A percentile compares a stretch with the other conserved stretches of the same genome.
Conservation (phyloP, 495 filamentous ascomycete genomes). For the Parachaetomium inaequale region DNA sequence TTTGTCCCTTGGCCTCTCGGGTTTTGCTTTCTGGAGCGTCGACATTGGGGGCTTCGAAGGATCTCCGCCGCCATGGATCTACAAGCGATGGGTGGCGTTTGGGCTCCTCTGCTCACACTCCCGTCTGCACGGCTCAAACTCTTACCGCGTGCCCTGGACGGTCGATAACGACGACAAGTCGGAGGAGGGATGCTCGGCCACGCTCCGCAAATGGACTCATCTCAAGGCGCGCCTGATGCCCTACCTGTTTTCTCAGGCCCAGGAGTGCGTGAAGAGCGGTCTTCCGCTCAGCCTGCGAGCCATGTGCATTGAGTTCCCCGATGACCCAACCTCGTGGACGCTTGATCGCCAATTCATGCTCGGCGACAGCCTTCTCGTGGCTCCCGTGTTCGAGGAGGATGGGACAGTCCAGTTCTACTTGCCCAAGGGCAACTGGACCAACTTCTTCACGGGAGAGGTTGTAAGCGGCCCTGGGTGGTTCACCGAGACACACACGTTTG, state of each 20-base stretch:
- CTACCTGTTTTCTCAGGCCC: constrained; percentile 57
- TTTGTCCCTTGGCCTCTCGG: constrained; percentile 59
- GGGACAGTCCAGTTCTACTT: constrained; percentile 62
- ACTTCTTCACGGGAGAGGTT: constrained; percentile 45
- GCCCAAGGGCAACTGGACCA: constrained; percentile 56
- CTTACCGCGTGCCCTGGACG: constrained; percentile 69
- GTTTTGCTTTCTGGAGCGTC: constrained; percentile 65
- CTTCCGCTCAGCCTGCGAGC: constrained; percentile 55
- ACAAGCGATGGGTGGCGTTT: constrained; percentile 75
- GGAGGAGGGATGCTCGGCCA: constrained; percentile 50
- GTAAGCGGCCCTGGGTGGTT: constrained; percentile 47
- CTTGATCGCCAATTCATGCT: constrained; percentile 69
- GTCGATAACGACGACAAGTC: constrained; percentile 55
- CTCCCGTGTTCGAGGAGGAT: constrained; percentile 58
- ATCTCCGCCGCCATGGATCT: constrained; percentile 61
- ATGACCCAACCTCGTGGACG: constrained; percentile 58
- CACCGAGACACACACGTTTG: constrained; percentile 46
- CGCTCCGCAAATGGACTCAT: constrained; percentile 55
- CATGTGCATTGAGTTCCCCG: constrained; percentile 63
- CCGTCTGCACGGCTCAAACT: constrained; percentile 61
- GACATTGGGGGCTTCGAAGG: constrained; percentile 76
- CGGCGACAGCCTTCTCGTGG: constrained; percentile 55
- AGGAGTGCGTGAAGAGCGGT: constrained; percentile 43
- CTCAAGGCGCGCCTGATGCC: constrained; percentile 62
- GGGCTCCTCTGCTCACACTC: constrained; percentile 65